These are phyloP conservation scores for Viridothelium virens DNA, from an alignment of 495 filamentous ascomycete genomes.

Conservation along the genomic window DNA sequence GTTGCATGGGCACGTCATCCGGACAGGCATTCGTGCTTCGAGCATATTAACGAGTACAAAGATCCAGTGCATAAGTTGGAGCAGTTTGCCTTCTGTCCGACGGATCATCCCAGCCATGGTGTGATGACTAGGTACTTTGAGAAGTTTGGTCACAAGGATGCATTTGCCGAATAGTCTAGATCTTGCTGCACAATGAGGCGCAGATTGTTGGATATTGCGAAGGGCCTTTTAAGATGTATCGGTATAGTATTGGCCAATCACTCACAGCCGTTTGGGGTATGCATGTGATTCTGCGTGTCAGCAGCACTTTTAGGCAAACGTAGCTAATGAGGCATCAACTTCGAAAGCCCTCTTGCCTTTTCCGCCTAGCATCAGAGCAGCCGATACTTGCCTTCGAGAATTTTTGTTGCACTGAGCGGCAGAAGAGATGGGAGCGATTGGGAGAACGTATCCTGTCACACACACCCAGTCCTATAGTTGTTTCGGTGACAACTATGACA, in stretches of 20 bases:
- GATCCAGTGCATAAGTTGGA: constrained; percentile 19
- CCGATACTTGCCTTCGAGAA: neutral
- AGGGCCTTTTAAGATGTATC: neutral
- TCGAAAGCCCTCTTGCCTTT: neutral
- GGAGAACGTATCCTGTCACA: neutral
- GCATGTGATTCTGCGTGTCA: neutral
- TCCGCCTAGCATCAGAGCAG: neutral
- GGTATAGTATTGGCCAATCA: neutral
- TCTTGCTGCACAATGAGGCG: neutral
- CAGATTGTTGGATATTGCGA: constrained; percentile 2
- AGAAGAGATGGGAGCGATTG: neutral
- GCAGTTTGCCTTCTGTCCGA: constrained; percentile 19
- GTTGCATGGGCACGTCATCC: constrained; percentile 14
- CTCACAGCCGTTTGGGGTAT: neutral
- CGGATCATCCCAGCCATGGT: constrained; percentile 12
- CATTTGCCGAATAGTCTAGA: neutral
- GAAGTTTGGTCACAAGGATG: constrained; percentile 20
- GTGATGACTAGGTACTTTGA: constrained; percentile 21
- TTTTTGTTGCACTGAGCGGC: neutral
- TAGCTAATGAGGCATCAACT: neutral
- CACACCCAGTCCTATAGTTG: neutral
- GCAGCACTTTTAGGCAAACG: neutral
- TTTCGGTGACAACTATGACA: neutral
- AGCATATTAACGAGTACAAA: constrained; percentile 19
- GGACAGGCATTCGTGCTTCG: constrained; percentile 20